Base-by-base conservation (phyloP, 306 rosid species). In the Cyamopsis tetragonoloba region DNA sequence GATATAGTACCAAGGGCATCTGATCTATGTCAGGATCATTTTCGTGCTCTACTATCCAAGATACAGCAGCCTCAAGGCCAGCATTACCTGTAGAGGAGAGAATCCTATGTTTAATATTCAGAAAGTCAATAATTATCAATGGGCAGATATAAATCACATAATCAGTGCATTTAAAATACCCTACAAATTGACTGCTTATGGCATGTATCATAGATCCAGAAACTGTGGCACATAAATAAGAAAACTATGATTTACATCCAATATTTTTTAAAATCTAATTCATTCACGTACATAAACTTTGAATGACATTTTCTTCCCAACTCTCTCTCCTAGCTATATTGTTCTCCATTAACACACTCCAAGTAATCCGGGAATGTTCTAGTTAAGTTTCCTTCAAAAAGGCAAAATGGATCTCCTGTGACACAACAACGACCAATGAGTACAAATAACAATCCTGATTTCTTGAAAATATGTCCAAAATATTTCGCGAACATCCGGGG, bases 41-140 rank as follows among this genome's bases (percentile, higher is more conserved):
- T 82, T 93, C 99, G 28, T 88, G 96, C 76, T 90, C 96, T 39
- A 86, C 97, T 65, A 93, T 78, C 99, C 99, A 93, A 76, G 62
- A 88, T 46, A 93, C 84, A 18, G 97, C 96, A 75, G 88, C 90
- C 84, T 93, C 99, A 62, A 93, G 77, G 72, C 99, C 69, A 66
- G 81, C 60, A 79, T 88, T 90, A 75, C 96, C 97, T 93, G 72
- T 34, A 65, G 53, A 84, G 70, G 60, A 64, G 66, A 75, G 54
- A 68, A 70, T 28, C 31, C 38, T 22, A 73, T 4, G 72, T 80
- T 74, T 64, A 55, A 64, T 46, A 57, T 58, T 51, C 3, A 58
- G 69, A 67, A 44, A 27, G n/a, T 46, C 12, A 3, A 38, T 55
- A 66, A 17, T 12, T 20, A 70, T 44, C 41, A 61, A 53, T 34